Percentiles rank a stretch among this genome's conserved stretches.
These are phyloP conservation scores for Psilocybe tampanensis DNA, from an alignment of 768 basidiomycete species.

Conservation along the genomic window DNA sequence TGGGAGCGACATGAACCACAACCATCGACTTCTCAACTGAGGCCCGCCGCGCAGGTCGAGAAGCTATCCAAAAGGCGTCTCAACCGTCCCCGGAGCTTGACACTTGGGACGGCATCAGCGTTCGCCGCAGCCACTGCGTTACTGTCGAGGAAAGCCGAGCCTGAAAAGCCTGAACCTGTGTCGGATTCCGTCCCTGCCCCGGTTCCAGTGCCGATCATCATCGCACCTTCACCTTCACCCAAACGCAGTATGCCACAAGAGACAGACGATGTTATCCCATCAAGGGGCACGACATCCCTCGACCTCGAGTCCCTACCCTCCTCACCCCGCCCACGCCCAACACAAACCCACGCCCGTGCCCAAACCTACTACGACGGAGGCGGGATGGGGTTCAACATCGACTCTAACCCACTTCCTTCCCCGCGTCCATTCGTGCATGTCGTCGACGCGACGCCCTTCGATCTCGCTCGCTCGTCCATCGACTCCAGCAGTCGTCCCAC, in stretches of 20 bases:
- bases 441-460: not conserved
- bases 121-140: slow-evolving; percentile 16
- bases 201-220: not conserved
- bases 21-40: not conserved
- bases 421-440: not conserved
- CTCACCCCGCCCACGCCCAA: not conserved
- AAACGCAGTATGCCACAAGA: too few relatives aligned
- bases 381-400: not conserved
- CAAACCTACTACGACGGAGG: not conserved
- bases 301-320: not conserved
- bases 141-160: not conserved
- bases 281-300: not conserved
- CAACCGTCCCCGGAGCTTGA: slow-evolving; percentile 19
- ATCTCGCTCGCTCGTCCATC: not conserved
- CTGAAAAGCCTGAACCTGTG: not conserved
- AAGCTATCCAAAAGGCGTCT: slow-evolving; percentile 5
- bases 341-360: not conserved
- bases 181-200: too few relatives aligned
- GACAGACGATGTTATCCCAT: not conserved
- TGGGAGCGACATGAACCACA: not conserved
- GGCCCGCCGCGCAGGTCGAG: not conserved
- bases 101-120: slow-evolving; percentile 20
- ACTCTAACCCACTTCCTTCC: not conserved
- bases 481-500: not conserved
- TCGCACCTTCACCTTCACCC: too few relatives aligned